Evolutionary conservation across 2,329 filamentous ascomycete species (phyloP).

Genomic region (Aspergillus sp.): DNA sequence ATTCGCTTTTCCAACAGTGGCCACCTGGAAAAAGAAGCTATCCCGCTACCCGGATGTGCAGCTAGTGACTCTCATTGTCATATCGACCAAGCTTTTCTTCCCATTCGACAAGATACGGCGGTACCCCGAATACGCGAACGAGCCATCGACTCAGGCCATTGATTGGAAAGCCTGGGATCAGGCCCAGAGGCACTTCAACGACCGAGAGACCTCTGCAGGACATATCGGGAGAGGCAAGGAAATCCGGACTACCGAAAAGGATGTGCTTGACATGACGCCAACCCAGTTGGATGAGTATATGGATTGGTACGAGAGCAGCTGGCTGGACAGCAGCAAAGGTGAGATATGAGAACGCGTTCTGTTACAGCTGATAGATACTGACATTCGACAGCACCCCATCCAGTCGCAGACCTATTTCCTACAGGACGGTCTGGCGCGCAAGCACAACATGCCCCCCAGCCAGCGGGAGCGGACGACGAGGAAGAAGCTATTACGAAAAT

Average conservation of each 20-base stretch:
- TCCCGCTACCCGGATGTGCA: slow-evolving; percentile 64
- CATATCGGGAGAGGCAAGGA: slow-evolving; percentile 40
- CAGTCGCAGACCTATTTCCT: slow-evolving; percentile 37
- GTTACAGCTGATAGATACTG: not conserved
- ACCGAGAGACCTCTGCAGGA: slow-evolving; percentile 20
- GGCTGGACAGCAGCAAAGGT: slow-evolving; percentile 33
- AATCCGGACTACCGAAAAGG: slow-evolving; percentile 48
- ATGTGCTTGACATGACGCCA: slow-evolving; percentile 53
- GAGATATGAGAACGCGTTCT: not conserved
- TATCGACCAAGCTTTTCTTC: slow-evolving; percentile 70
- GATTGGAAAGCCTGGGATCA: slow-evolving; percentile 65
- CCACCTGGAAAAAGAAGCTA: slow-evolving; percentile 29
- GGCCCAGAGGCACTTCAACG: slow-evolving; percentile 35
- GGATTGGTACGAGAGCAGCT: slow-evolving; percentile 66
- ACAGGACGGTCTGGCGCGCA: slow-evolving; percentile 14
- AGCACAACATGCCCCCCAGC: slow-evolving; percentile 4
- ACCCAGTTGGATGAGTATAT: slow-evolving; percentile 64
- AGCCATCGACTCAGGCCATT: slow-evolving; percentile 52
- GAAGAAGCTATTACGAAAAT: slow-evolving; percentile 26
- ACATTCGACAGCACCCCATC: slow-evolving; percentile 15
- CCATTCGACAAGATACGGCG: slow-evolving; percentile 57
- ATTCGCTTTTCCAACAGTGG: slow-evolving; percentile 43
- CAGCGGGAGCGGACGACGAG: slow-evolving; percentile 12
- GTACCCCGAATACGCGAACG: slow-evolving; percentile 41
- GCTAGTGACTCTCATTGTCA: slow-evolving; percentile 59